Evolutionary conservation across 148 eudicot genomes (phyloP), one percentile per base, ranked within the genome.

Genomic region (Spergularia marina): DNA sequence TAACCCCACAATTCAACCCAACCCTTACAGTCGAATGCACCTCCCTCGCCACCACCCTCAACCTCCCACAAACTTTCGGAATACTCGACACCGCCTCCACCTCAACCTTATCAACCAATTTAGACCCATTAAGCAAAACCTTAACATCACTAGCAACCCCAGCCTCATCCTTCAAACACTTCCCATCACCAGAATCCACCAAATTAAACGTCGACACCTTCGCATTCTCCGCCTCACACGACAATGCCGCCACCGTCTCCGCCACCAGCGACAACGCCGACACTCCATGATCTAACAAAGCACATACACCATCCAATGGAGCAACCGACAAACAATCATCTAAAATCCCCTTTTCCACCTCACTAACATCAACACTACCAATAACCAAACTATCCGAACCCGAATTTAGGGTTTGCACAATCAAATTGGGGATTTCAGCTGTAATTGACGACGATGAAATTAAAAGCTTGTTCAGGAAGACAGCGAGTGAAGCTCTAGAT

Each of bases 111-210:
- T 87, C 87, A 14, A 75, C 81, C 90, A 91, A 78, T 80, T 92
- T 95, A 3, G 98, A 96, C 5, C 94, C 98, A 40, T 88, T 88
- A 7, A 96, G 88, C 81, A 92, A 85, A 41, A 91, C 89, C 85
- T 85, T 96, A 41, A 91, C 78, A 74, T 91, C 99, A 77, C 87
- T 72, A 10, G 90, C 97, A 14, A 96, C 99, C 7, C 84, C 82
- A 57, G 91, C 89, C 7, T 83, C 88, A 74, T 91, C 98, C 80
- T 92, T 95, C 53, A 81, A 79, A 56, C 87, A 75, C n/a, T 83
- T 86, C 10, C 89, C 96, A 57, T 88, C 94, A 13, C 94, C 97
- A 0, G 91, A 89, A 79, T 92, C 94, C 49, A 81, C 81, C 83
- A 81, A 80, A 76, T 77, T 79, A 59, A 86, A 89, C 3, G 86